These are phyloP conservation scores for Rhizopus stolonifer DNA, from an alignment of 371 early-diverging fungal species.

Conservation along the genomic window DNA sequence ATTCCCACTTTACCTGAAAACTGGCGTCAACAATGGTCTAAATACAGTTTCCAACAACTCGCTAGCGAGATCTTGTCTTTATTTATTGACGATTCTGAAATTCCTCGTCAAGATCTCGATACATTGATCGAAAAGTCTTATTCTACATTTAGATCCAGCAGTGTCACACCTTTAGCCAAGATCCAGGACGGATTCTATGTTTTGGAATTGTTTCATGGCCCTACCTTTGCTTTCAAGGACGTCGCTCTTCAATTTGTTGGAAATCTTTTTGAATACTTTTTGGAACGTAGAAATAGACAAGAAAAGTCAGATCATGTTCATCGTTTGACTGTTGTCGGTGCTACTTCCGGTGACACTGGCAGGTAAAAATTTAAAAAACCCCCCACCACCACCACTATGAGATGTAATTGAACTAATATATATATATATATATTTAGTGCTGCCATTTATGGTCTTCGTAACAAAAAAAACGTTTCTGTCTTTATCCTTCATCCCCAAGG, in stretches of 20 bases:
- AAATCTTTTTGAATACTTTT: constrained; percentile 96
- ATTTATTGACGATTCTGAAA: constrained; percentile 79
- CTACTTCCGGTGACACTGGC: constrained; percentile 98
- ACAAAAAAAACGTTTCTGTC: constrained; percentile 88
- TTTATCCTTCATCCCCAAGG: constrained; percentile 93
- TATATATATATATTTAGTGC: constrained; percentile 60
- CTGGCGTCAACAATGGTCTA: constrained; percentile 68
- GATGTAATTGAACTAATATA: constrained; percentile 2
- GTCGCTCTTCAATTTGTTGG: constrained; percentile 96
- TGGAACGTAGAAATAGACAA: constrained; percentile 71
- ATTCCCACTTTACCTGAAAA: constrained; percentile 73
- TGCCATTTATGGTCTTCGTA: constrained; percentile 95
- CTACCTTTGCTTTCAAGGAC: constrained; percentile 98
- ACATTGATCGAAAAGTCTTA: constrained; percentile 72
- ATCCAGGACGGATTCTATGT: constrained; percentile 70
- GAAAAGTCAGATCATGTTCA: constrained; percentile 51
- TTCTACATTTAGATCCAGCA: constrained; percentile 73
- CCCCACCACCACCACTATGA: too few species aligned
- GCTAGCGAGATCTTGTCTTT: constrained; percentile 81
- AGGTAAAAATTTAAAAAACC: constrained; percentile 37
- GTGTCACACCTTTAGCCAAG: constrained; percentile 81
- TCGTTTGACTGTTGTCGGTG: constrained; percentile 91
- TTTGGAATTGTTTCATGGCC: constrained; percentile 96
- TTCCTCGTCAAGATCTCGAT: constrained; percentile 72
- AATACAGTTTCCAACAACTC: constrained; percentile 77